A percentile compares a stretch with the other conserved stretches of the same genome.
Evolutionary conservation across 2,329 filamentous ascomycete genomes (phyloP).

Genomic region (Exophiala calicioides): DNA sequence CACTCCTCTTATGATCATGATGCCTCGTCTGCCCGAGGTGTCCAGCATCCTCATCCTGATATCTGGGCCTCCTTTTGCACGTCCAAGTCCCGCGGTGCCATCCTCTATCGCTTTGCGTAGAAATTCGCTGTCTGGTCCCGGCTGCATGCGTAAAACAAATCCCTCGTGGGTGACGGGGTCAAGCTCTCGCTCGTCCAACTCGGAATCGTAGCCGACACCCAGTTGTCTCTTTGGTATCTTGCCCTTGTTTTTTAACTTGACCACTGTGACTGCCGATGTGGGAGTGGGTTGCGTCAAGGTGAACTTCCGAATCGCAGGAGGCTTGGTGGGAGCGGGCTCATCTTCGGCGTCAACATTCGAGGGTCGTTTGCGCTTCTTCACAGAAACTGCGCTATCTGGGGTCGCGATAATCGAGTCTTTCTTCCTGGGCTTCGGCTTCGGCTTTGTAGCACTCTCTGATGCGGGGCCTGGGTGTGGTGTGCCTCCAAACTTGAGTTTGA

Average conservation of each 20-base stretch:
- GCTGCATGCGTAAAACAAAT: constrained; percentile 83
- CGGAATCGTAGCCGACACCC: constrained; percentile 94
- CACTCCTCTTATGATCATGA: constrained; percentile 68
- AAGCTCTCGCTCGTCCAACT: constrained; percentile 73
- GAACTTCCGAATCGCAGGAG: constrained; percentile 36
- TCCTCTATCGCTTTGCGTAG: constrained; percentile 74
- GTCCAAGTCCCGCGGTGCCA: constrained; percentile 69
- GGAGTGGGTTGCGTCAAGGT: constrained; percentile 36
- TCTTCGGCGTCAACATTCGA: constrained; percentile 10
- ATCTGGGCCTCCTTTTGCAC: constrained; percentile 69
- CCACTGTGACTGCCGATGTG: constrained; percentile 24
- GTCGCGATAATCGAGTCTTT: constrained; percentile 7
- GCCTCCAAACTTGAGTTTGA: constrained; percentile 31
- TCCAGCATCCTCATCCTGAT: constrained; percentile 76
- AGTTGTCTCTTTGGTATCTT: constrained; percentile 67
- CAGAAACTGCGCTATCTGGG: constrained; percentile 34
- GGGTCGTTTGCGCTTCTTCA: constrained; percentile 32
- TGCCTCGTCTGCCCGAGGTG: constrained; percentile 68
- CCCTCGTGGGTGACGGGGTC: constrained; percentile 90
- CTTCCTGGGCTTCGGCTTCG: constrained; percentile 28
- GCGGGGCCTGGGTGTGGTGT: constrained; percentile 5
- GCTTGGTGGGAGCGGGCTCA: constrained; percentile 18
- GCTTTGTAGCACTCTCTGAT: no score
- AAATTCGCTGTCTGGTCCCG: constrained; percentile 83
- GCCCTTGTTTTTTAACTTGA: constrained; percentile 67